Conservation (phyloP, 177 flowering plant species). For the Telopea speciosissima region DNA sequence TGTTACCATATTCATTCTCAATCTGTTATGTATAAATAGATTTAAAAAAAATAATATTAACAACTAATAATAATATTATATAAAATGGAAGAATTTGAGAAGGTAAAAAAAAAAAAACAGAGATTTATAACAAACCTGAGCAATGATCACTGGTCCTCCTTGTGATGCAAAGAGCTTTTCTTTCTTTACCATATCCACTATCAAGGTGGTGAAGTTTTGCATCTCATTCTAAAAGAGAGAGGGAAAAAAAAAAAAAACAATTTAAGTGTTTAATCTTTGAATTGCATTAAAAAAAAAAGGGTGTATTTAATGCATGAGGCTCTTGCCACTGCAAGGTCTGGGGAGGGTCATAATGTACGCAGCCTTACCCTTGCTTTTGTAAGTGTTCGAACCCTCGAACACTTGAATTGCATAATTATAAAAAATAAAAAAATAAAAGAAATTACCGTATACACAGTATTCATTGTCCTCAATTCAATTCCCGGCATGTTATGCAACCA, state of each 20-base stretch:
- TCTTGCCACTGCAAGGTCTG: no score
- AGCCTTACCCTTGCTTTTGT: no score
- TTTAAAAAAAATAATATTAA: background rate
- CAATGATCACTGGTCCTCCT: background rate
- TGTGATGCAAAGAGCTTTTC: background rate
- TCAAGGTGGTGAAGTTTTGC: background rate
- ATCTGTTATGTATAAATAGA: slow-evolving; percentile 3
- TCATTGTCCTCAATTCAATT: background rate
- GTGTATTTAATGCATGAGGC: no score
- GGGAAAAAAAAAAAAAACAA: background rate
- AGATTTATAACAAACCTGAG: background rate
- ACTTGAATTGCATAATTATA: background rate
- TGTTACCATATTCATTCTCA: slow-evolving; percentile 13
- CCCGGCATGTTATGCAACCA: slow-evolving; percentile 2
- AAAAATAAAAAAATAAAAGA: background rate
- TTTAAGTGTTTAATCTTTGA: background rate
- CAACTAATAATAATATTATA: no score
- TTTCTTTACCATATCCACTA: background rate
- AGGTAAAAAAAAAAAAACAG: background rate
- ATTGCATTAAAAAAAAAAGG: background rate
- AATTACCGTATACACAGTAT: background rate
- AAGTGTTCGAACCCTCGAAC: no score
- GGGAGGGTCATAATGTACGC: no score
- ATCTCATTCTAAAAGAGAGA: background rate
- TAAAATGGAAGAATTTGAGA: background rate